Conservation (phyloP, 2,329 filamentous ascomycete species). For the Arthrobotrys megalospora region DNA sequence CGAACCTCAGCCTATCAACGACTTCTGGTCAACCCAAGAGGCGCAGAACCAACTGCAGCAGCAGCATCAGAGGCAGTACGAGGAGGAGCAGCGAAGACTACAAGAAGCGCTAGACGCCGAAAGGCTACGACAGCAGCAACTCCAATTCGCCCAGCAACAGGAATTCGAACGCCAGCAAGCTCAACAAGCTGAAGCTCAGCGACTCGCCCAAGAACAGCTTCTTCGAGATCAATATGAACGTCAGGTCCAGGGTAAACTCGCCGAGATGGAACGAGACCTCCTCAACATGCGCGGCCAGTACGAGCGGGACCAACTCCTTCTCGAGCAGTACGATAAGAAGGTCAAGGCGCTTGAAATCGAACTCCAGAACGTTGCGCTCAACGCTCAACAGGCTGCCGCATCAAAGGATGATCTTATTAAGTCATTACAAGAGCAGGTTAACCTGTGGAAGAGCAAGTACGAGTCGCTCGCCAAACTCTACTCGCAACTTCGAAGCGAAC, state of each 20-base stretch:
- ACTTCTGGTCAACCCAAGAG: constrained; percentile 93
- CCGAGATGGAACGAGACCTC: constrained; percentile 95
- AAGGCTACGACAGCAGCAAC: constrained; percentile 84
- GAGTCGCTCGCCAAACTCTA: constrained; percentile 97
- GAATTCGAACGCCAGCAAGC: constrained; percentile 98
- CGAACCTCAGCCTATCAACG: constrained; percentile 93
- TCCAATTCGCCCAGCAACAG: constrained; percentile 85
- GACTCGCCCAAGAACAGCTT: constrained; percentile 89
- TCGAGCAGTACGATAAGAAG: constrained; percentile 92
- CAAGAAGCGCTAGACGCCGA: constrained; percentile 89
- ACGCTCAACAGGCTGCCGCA: constrained; percentile 84
- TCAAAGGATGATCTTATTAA: constrained; percentile 96
- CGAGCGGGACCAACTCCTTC: constrained; percentile 95
- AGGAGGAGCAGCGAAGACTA: constrained; percentile 89
- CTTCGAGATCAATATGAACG: constrained; percentile 89
- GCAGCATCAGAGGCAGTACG: constrained; percentile 93
- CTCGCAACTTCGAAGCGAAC: constrained; percentile 93
- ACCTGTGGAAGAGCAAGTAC: constrained; percentile 97
- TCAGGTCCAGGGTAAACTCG: constrained; percentile 95
- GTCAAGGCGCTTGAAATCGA: constrained; percentile 94
- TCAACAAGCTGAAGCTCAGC: constrained; percentile 87
- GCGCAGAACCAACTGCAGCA: constrained; percentile 71
- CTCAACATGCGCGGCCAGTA: constrained; percentile 94
- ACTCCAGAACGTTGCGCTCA: constrained; percentile 83
- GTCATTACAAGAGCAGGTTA: constrained; percentile 94